Percentiles rank a stretch among this genome's conserved stretches.
Conservation (phyloP, 2,329 filamentous ascomycete species). For the Byssoonygena ceratinophila region DNA sequence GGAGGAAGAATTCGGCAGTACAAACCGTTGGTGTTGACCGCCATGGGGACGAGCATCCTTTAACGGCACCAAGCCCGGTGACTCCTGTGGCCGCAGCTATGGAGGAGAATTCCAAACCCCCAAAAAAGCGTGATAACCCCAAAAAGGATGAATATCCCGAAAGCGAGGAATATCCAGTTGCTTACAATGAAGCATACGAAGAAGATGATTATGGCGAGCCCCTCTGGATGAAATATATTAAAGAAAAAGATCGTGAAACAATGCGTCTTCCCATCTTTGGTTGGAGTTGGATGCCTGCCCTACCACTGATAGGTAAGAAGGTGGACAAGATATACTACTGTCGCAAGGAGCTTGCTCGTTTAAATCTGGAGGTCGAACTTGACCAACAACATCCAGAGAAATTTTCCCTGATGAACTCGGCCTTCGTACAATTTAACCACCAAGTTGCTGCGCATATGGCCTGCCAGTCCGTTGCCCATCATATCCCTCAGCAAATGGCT, state of each 20-base stretch:
- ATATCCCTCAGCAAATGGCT: constrained; percentile 85
- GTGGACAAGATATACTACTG: constrained; percentile 93
- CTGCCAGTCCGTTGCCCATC: constrained; percentile 81
- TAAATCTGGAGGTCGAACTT: constrained; percentile 84
- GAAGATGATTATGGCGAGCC: constrained; percentile 55
- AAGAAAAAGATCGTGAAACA: constrained; percentile 70
- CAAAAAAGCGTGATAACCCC: constrained; percentile 6
- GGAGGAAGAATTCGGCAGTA: constrained; percentile 1
- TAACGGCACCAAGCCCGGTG: constrained; percentile 26
- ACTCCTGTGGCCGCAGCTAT: constrained; percentile 17
- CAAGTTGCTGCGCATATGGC: constrained; percentile 98
- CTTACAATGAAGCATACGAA: constrained; percentile 52
- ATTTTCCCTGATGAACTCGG: constrained; percentile 87
- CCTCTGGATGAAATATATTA: constrained; percentile 73
- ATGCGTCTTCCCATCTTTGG: constrained; percentile 60
- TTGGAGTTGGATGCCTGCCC: constrained; percentile 59
- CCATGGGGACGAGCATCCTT: constrained; percentile 27
- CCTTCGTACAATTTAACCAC: constrained; percentile 97
- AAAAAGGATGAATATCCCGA: constrained; percentile 17
- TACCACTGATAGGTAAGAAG: constrained; percentile 76
- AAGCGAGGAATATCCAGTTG: constrained; percentile 47
- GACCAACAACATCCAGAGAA: constrained; percentile 78
- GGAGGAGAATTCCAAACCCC: background rate
- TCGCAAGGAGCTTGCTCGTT: constrained; percentile 68
- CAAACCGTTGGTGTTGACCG: constrained; percentile 19